Evolutionary conservation across 768 basidiomycete genomes (phyloP), one percentile per base, ranked within the genome.

Genomic region (Calocybe gangraenosa): DNA sequence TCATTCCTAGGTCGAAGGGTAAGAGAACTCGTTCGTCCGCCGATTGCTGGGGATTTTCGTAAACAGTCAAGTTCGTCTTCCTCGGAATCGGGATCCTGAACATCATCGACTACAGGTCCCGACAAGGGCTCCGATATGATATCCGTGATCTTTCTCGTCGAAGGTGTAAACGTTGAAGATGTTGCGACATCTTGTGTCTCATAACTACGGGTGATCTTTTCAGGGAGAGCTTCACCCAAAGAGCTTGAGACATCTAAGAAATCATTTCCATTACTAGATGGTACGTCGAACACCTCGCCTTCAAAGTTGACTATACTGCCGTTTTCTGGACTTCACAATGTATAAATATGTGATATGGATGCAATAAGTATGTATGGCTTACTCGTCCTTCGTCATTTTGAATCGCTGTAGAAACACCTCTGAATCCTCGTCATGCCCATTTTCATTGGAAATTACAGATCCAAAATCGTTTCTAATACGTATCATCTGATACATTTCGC

Each of bases 401-500:
- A 78, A 79, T 58, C 69, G 69, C 36, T 75, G 70, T 47, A 87
- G 58, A 56, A 85, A 87, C 21, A 57, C 61, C 30, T 67, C 65
- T 19, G 84, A 43, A 32, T 65, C 70, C n/a, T 64, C 59, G 11
- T 70, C 74, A 20, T 69, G 70, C 38, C 69, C 62, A 28, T 71
- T 69, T 18, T 69, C 61, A 14, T 70, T 44, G 11, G 57, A 49
- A 22, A 76, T 57, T 31, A 73, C 50, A 25, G 66, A 48, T 18
- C 74, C 74, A 35, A 74, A 56, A 51, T 66, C 67, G 41, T 75
- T 67, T 55, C 77, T 75, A 45, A 70, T 70, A 46, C 70, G 73
- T 39, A 87, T 73, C 70, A 90, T 76, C 42, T 66, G 64, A 65
- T 77, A 84, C 79, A 90, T 81, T 61, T 88, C 77, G 34, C 73